A percentile compares a stretch with the other conserved stretches of the same genome.
Conservation (phyloP, 2,329 filamentous ascomycete species). For the Drechslera avenae region DNA sequence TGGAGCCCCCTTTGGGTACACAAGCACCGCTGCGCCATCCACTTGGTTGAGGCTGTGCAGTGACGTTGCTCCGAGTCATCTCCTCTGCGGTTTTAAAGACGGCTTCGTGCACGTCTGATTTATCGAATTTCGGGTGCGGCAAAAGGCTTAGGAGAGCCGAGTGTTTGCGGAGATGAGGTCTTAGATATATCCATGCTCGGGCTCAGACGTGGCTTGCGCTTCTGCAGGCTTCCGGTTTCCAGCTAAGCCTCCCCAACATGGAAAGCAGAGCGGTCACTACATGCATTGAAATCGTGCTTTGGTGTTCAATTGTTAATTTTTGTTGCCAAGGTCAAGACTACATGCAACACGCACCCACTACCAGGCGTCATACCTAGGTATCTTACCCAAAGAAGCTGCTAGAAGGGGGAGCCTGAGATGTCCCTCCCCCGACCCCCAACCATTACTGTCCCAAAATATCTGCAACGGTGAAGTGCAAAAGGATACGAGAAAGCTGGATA, state of each 20-base stretch:
- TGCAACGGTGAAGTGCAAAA: neutral
- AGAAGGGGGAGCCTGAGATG: no score
- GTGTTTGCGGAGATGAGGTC: conserved; percentile 18
- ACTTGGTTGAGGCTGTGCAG: conserved; percentile 28
- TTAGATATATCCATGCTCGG: conserved; percentile 10
- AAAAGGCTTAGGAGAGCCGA: conserved; percentile 8
- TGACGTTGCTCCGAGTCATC: conserved; percentile 25
- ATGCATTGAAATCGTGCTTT: neutral
- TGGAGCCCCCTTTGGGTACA: conserved; percentile 8
- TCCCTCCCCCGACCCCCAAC: no score
- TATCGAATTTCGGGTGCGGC: conserved; percentile 15
- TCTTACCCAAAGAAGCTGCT: neutral
- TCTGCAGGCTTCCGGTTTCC: conserved; percentile 1
- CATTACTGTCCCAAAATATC: neutral
- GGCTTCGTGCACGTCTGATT: conserved; percentile 16
- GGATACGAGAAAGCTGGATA: conserved; percentile 2
- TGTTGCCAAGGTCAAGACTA: conserved; percentile 6
- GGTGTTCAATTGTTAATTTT: neutral
- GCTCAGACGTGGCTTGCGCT: conserved; percentile 23
- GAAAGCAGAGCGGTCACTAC: neutral
- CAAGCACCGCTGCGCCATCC: conserved; percentile 26
- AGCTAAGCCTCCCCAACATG: neutral
- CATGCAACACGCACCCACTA: neutral
- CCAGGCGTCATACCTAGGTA: neutral
- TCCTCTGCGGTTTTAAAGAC: conserved; percentile 19